Conservation (phyloP, 2,329 filamentous ascomycete species). For the Sporothrix globosa region DNA sequence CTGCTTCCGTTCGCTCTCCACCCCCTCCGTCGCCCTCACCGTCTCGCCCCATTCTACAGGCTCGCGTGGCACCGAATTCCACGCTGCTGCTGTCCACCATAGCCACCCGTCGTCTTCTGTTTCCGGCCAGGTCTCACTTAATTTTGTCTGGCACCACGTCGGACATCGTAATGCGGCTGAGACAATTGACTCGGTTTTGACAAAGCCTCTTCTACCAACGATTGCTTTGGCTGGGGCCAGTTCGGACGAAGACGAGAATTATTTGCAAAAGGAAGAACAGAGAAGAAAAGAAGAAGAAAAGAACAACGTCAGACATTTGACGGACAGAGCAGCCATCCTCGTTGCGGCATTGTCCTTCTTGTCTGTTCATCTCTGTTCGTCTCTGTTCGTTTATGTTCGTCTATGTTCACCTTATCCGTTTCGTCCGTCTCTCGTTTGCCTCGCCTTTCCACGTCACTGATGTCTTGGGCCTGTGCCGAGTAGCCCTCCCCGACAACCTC, state of each 20-base stretch:
- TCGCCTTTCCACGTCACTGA: constrained; percentile 20
- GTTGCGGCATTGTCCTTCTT: constrained; percentile 13
- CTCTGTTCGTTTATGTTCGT: constrained; percentile 9
- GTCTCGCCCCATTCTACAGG: not conserved
- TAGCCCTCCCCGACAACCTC: not conserved
- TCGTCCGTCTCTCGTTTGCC: not conserved
- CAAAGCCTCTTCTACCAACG: constrained; percentile 22
- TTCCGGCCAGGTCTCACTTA: constrained; percentile 32
- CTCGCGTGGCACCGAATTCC: constrained; percentile 23
- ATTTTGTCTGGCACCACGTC: constrained; percentile 20
- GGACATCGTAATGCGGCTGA: constrained; percentile 32
- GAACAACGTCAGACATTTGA: not conserved
- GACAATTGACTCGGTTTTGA: constrained; percentile 33
- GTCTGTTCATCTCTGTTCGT: constrained; percentile 1
- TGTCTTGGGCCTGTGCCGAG: constrained; percentile 21
- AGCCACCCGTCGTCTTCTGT: constrained; percentile 19
- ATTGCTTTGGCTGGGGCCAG: constrained; percentile 18
- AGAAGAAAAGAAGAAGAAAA: not conserved
- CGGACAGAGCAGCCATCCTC: constrained; percentile 9
- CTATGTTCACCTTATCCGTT: not conserved
- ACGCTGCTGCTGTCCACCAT: constrained; percentile 16
- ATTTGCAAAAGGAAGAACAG: not conserved
- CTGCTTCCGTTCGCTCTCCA: not conserved
- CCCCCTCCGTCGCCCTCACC: not conserved
- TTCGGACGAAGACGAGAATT: constrained; percentile 4